Percentiles rank a stretch among this genome's conserved stretches.
phyloP scores from a whole-genome alignment of 345 rosid genomes.

The Eucalyptus grandis region DNA sequence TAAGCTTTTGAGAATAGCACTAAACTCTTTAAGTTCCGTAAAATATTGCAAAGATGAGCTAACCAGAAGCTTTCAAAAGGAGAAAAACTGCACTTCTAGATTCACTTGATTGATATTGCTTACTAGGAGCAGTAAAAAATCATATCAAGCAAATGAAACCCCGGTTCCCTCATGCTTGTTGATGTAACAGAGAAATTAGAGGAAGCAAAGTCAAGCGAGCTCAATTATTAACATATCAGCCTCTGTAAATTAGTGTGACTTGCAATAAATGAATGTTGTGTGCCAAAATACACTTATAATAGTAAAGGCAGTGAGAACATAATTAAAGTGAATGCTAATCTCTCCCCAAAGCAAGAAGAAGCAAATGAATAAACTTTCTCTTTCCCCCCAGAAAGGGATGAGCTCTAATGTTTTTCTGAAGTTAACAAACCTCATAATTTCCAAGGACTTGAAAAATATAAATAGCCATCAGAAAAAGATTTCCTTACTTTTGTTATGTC shows the following conservation, averaged over 20 bases:
- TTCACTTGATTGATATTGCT: not conserved
- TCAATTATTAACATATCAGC: not conserved
- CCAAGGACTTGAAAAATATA: not conserved
- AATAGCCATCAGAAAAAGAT: not conserved
- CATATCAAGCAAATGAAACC: not conserved
- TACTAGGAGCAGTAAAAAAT: not conserved
- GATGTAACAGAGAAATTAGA: not conserved
- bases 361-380: not conserved
- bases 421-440: not conserved
- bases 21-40: not conserved
- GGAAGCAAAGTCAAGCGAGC: not conserved
- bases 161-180: not conserved
- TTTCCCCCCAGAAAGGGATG: not conserved
- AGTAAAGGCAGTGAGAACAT: not conserved
- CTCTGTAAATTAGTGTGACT: not conserved
- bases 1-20: not conserved
- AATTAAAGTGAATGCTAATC: not conserved
- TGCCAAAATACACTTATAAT: not conserved
- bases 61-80: not conserved
- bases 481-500: conserved; percentile 55
- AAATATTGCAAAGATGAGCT: not conserved
- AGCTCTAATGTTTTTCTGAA: not conserved
- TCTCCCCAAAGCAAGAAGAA: not conserved
- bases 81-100: not conserved
- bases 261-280: not conserved